A percentile compares a stretch with the other conserved stretches of the same genome.
phyloP scores from a whole-genome alignment of 2,329 filamentous ascomycete genomes.

The Colletotrichum spaethianum region DNA sequence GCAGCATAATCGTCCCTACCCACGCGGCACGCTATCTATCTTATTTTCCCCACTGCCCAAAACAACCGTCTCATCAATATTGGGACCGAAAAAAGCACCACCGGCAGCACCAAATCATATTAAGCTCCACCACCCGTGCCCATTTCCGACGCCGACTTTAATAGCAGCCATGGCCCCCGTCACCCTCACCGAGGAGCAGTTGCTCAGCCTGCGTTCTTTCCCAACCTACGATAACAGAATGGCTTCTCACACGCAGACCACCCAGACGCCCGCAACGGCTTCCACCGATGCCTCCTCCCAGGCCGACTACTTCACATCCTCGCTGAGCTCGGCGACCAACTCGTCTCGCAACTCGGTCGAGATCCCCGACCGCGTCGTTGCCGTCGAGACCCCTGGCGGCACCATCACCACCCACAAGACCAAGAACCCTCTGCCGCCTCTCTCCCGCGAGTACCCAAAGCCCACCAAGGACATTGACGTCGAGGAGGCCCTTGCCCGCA shows the following conservation, averaged over 20 bases:
- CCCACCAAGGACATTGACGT: slow-evolving; percentile 57
- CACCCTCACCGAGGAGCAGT: slow-evolving; percentile 40
- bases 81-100: slow-evolving; percentile 30
- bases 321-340: slow-evolving; percentile 32
- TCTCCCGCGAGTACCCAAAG: slow-evolving; percentile 57
- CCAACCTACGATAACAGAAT: slow-evolving; percentile 38
- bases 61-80: slow-evolving; percentile 33
- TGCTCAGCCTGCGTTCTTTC: slow-evolving; percentile 45
- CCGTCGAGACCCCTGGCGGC: slow-evolving; percentile 26
- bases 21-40: background rate
- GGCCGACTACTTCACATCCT: slow-evolving; percentile 32
- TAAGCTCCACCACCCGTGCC: slow-evolving; percentile 22
- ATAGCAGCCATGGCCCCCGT: slow-evolving; percentile 35
- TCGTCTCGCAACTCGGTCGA: slow-evolving; percentile 36
- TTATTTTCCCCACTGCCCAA: slow-evolving; percentile 30
- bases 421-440: slow-evolving; percentile 52
- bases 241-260: slow-evolving; percentile 18
- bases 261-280: slow-evolving; percentile 27
- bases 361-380: background rate
- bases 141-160: slow-evolving; percentile 7
- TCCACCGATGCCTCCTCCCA: slow-evolving; percentile 33
- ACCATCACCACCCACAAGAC: slow-evolving; percentile 28
- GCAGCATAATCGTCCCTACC: slow-evolving; percentile 18
- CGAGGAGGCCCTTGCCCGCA: slow-evolving; percentile 58
- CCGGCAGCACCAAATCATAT: slow-evolving; percentile 8